Evolutionary conservation across 305 asterid species (phyloP), one percentile per base, ranked within the genome.

Genomic region (Fraxinus floribunda): DNA sequence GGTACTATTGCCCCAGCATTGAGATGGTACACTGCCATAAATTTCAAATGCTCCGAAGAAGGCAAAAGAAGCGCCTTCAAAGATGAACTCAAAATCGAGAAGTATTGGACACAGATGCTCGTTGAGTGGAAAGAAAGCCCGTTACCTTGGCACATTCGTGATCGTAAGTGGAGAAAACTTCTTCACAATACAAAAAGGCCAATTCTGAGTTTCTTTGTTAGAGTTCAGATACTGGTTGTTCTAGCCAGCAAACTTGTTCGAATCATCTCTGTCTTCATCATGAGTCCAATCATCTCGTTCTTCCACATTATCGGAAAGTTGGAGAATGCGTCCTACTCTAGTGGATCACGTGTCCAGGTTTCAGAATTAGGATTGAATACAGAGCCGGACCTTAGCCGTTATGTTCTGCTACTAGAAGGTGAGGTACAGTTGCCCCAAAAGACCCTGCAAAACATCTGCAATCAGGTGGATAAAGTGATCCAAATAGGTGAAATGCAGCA

Each of bases 71-170:
- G 85, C 75, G 2, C 35, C 75, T 71, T 88, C 24, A 80, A 32
- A 72, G 83, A 76, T 0, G 86, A 76, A 46, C 49, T 82, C 26
- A 77, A 81, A 62, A 79, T 88, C 0, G 90, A 88, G 66, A 13
- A 30, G 1, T 83, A 86, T 55, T 88, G 90, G 90, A 90, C 82
- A 15, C 71, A 62, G 7, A 77, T 11, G 73, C 79, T 88, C 76
- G 79, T 73, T 22, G 86, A 85, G 44, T 89, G 90, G 91, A 86
- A 81, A 55, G 89, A 90, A 5, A 81, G 83, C 20, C 75, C 86
- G 0, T 46, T 85, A 26, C 81, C 85, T 76, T 81, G 78, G 20
- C 81, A 84, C 16, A 81, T 84, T 30, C 64, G 86, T 5, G 74
- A 78, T 77, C 79, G 35, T 3, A 79, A 77, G 29, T 84, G 79